Evolutionary conservation across 75 land plant genomes (phyloP).

Genomic region (Pinus albicaulis): DNA sequence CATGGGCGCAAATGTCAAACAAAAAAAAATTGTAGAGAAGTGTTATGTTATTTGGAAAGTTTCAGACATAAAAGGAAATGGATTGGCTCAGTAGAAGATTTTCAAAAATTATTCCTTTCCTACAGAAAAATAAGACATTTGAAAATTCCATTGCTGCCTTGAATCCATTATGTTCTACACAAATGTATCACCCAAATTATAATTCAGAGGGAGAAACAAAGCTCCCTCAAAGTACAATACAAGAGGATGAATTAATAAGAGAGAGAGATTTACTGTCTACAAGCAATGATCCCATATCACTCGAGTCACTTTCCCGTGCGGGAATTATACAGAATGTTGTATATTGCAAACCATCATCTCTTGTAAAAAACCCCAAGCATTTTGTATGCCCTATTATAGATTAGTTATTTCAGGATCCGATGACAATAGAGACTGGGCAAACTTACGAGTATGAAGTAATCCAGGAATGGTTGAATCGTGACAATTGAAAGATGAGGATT

Average conservation of each 20-base stretch:
- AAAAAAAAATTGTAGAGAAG: not conserved
- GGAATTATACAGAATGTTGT: slow-evolving; percentile 2
- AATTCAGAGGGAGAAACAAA: slow-evolving; percentile 4
- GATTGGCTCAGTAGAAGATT: slow-evolving; percentile 15
- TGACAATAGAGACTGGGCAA: slow-evolving; percentile 63
- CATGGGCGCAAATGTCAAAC: not conserved
- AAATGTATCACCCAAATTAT: slow-evolving; percentile 1
- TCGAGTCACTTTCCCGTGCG: not conserved
- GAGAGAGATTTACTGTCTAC: not conserved
- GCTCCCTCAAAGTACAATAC: not conserved
- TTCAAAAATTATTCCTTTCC: slow-evolving; percentile 20
- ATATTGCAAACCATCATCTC: slow-evolving; percentile 1
- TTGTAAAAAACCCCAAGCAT: slow-evolving; percentile 27
- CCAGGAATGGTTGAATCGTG: slow-evolving; percentile 36
- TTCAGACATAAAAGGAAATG: slow-evolving; percentile 20
- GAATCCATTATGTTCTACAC: slow-evolving; percentile 5
- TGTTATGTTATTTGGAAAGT: not conserved
- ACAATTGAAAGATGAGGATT: no score
- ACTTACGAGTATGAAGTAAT: slow-evolving; percentile 52
- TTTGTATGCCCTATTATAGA: slow-evolving; percentile 54
- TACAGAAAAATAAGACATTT: not conserved
- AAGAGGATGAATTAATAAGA: not conserved
- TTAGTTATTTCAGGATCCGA: slow-evolving; percentile 46
- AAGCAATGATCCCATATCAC: not conserved
- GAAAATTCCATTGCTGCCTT: not conserved